A percentile compares a stretch with the other conserved stretches of the same genome.
phyloP scores from a whole-genome alignment of 2,329 filamentous ascomycete species.

The Colletotrichum agaves region DNA sequence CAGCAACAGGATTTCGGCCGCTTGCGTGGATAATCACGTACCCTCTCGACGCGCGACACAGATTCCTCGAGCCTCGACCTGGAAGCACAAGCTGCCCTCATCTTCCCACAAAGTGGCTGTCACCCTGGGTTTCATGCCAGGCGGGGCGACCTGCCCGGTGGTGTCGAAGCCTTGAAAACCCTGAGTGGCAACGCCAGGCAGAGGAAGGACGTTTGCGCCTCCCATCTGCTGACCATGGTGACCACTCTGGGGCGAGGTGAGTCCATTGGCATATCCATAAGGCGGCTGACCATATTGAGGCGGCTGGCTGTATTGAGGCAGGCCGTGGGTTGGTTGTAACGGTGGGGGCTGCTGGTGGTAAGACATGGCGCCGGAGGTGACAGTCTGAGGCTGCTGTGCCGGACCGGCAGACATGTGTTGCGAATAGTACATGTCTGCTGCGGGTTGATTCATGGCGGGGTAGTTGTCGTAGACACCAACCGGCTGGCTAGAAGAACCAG shows the following conservation, averaged over 20 bases:
- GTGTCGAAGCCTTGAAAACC: constrained; percentile 76
- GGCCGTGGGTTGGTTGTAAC: constrained; percentile 73
- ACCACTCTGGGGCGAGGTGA: constrained; percentile 81
- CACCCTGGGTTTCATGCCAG: constrained; percentile 94
- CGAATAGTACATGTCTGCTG: constrained; percentile 87
- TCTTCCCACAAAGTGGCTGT: constrained; percentile 99
- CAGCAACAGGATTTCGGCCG: background rate
- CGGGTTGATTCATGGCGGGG: constrained; percentile 82
- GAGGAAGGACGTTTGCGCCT: constrained; percentile 71
- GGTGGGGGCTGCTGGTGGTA: constrained; percentile 84
- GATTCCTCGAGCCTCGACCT: constrained; percentile 95
- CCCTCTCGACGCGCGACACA: constrained; percentile 95
- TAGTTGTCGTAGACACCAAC: constrained; percentile 56
- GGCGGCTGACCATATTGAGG: constrained; percentile 65
- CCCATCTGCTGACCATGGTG: constrained; percentile 77
- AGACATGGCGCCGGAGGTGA: constrained; percentile 76
- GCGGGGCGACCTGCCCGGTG: constrained; percentile 91
- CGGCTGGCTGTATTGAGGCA: constrained; percentile 71
- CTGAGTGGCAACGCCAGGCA: constrained; percentile 69
- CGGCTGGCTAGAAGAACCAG: constrained; percentile 52
- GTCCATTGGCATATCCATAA: constrained; percentile 80
- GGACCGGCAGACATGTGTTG: constrained; percentile 83
- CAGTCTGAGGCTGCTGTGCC: constrained; percentile 78
- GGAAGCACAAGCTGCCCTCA: constrained; percentile 96
- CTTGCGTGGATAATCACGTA: constrained; percentile 51